phyloP scores from a whole-genome alignment of 2,329 filamentous ascomycete genomes.

The Diaporthe vexans region DNA sequence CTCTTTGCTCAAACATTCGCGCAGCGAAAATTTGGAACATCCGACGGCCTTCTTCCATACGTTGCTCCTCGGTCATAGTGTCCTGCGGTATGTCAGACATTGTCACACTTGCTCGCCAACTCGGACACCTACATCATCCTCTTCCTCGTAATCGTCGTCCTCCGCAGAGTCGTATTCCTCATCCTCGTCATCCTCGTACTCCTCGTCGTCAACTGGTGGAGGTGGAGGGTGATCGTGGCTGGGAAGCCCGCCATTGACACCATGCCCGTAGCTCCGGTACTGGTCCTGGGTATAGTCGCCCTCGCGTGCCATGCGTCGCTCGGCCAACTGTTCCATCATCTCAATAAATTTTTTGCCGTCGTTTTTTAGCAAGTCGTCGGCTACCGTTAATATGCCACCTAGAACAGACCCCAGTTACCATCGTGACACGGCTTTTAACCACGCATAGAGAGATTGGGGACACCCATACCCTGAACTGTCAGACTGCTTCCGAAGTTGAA shows the following conservation, averaged over 20 bases:
- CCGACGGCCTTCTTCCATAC: constrained; percentile 96
- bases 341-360: constrained; percentile 99
- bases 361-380: constrained; percentile 98
- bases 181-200: constrained; percentile 60
- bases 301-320: constrained; percentile 96
- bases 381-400: constrained; percentile 98
- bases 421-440: constrained; percentile 47
- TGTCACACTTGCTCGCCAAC: neutral
- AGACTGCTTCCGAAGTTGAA: constrained; percentile 98
- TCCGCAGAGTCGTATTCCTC: constrained; percentile 75
- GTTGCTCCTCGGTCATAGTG: constrained; percentile 96
- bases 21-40: constrained; percentile 99
- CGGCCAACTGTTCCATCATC: constrained; percentile 99
- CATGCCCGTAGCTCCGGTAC: constrained; percentile 42
- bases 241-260: constrained; percentile 71
- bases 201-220: constrained; percentile 76
- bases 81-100: constrained; percentile 73
- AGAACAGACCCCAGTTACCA: constrained; percentile 51
- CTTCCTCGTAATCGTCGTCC: constrained; percentile 78
- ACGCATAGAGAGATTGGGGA: constrained; percentile 6
- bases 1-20: constrained; percentile 98
- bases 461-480: constrained; percentile 83
- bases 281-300: constrained; percentile 81
- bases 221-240: constrained; percentile 81
- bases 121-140: constrained; percentile 67